These are phyloP conservation scores for Phalaenopsis equestris DNA, from an alignment of 106 monocot species.

Conservation along the genomic window DNA sequence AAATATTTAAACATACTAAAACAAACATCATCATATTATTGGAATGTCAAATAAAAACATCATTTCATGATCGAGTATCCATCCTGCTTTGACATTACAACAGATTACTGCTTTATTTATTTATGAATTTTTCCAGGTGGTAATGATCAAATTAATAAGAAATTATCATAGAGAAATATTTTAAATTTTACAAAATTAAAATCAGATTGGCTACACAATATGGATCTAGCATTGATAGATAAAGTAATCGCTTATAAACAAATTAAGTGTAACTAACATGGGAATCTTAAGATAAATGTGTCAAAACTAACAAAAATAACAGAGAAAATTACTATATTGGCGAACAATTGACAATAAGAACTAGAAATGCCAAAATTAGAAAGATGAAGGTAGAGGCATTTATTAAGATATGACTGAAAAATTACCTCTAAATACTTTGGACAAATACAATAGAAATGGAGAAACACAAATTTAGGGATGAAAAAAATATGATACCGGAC, in stretches of 20 bases:
- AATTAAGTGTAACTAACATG: background rate
- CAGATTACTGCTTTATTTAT: background rate
- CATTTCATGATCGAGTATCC: background rate
- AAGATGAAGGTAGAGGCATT: background rate
- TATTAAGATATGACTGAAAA: background rate
- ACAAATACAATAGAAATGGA: background rate
- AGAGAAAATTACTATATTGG: background rate
- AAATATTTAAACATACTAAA: background rate
- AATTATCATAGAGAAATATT: background rate
- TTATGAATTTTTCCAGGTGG: background rate
- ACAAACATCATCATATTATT: background rate
- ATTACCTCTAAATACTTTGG: background rate
- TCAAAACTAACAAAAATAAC: background rate
- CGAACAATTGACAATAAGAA: background rate
- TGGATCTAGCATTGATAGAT: background rate
- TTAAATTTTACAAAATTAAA: background rate
- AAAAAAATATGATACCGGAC: background rate
- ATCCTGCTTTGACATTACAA: background rate
- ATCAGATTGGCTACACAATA: background rate
- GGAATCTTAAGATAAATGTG: background rate
- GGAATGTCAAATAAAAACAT: background rate
- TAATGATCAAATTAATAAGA: background rate
- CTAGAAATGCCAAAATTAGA: background rate
- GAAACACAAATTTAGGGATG: background rate
- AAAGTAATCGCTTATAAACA: background rate